Percentiles rank a stretch among this genome's conserved stretches.
Conservation (phyloP, 2,329 filamentous ascomycete species). For the Aureobasidium lini region DNA sequence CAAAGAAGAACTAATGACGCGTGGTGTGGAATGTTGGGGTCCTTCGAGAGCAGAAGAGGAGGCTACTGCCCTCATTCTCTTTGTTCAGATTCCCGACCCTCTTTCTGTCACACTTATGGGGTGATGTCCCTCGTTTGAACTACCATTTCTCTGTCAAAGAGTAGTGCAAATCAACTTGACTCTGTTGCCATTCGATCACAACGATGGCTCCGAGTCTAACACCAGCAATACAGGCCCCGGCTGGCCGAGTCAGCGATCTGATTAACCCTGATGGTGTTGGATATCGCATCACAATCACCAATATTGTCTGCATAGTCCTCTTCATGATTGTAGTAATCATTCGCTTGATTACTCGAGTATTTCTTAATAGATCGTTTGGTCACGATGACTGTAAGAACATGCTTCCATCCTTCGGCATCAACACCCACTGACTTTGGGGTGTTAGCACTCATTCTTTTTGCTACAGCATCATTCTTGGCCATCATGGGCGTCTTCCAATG, state of each 20-base stretch:
- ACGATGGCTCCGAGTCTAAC: background rate
- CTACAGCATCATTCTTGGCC: background rate
- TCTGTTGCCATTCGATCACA: background rate
- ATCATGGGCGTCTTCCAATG: conserved; percentile 13
- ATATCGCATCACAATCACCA: conserved; percentile 5
- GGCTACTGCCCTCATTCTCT: background rate
- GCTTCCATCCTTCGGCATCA: no score
- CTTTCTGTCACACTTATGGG: background rate
- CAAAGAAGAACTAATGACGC: conserved; percentile 9
- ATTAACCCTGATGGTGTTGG: conserved; percentile 1
- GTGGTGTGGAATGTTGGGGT: conserved; percentile 9
- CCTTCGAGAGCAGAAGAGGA: background rate
- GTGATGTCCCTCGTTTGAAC: conserved; percentile 1
- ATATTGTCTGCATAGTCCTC: conserved; percentile 9
- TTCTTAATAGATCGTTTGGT: conserved; percentile 9
- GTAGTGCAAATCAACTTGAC: background rate
- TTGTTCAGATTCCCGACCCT: background rate
- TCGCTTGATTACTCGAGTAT: conserved; percentile 7
- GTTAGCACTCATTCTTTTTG: conserved; percentile 3
- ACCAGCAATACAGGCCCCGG: conserved; percentile 2
- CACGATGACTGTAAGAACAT: conserved; percentile 9
- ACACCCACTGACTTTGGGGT: background rate
- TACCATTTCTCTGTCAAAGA: background rate
- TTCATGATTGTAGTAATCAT: conserved; percentile 10
- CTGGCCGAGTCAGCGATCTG: background rate